Conservation (phyloP, 2,329 filamentous ascomycete genomes). For the Dactylellina haptotyla region DNA sequence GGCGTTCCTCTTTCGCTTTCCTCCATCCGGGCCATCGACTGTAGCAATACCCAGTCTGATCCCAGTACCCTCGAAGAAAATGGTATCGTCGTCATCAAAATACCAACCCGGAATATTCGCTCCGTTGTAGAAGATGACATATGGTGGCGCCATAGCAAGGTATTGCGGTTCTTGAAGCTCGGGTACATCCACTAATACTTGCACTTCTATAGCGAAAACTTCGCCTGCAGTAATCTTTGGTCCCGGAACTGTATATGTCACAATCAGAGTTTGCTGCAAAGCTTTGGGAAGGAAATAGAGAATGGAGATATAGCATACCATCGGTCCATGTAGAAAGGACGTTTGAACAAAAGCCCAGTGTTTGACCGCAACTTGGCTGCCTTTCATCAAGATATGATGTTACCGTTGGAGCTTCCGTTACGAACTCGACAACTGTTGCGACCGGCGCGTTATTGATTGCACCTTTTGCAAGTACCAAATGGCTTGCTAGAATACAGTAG, state of each 20-base stretch:
- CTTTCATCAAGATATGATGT: slow-evolving; percentile 21
- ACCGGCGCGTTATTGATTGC: not conserved
- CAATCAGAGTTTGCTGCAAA: not conserved
- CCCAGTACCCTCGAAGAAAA: slow-evolving; percentile 29
- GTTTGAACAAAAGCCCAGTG: slow-evolving; percentile 12
- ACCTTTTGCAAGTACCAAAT: not conserved
- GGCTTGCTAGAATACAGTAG: not conserved
- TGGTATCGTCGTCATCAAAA: slow-evolving; percentile 22
- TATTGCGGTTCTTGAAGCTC: slow-evolving; percentile 19
- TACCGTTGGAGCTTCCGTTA: slow-evolving; percentile 19
- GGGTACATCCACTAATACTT: not conserved
- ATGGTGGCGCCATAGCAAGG: slow-evolving; percentile 2
- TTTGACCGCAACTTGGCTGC: slow-evolving; percentile 1
- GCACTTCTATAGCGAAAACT: slow-evolving; percentile 27
- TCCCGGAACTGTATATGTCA: not conserved
- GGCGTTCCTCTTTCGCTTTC: not conserved
- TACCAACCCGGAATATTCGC: slow-evolving; percentile 11
- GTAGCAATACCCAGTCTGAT: slow-evolving; percentile 21
- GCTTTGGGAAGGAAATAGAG: not conserved
- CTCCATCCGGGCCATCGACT: not conserved
- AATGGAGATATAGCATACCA: not conserved
- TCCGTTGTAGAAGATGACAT: slow-evolving; percentile 14
- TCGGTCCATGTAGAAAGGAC: slow-evolving; percentile 8
- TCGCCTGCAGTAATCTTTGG: not conserved
- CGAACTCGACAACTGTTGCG: slow-evolving; percentile 3